phyloP scores from a whole-genome alignment of 345 rosid species.

The Populus alba region DNA sequence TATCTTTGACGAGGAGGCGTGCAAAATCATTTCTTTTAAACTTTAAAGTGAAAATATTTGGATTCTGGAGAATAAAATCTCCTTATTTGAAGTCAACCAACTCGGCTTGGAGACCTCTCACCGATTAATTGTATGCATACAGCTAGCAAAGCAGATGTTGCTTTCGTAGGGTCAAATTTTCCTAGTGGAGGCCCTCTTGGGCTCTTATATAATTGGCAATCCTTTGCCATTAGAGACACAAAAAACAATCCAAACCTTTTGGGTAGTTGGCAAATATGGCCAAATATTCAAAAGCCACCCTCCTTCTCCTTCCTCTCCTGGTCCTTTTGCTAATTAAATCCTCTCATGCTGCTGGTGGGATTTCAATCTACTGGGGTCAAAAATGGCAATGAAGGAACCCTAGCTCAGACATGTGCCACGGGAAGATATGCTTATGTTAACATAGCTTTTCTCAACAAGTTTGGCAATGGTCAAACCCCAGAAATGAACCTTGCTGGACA shows the following conservation, averaged over 20 bases:
- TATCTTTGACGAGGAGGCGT: too few relatives aligned
- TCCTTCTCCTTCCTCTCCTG: slow-evolving; percentile 11
- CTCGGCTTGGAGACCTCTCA: neutral
- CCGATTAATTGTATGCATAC: neutral
- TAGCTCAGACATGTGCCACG: slow-evolving; percentile 26
- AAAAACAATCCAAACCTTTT: neutral
- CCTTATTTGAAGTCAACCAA: neutral
- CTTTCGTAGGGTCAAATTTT: neutral
- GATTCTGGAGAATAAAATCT: neutral
- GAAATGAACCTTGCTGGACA: slow-evolving; percentile 32
- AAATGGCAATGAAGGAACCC: slow-evolving; percentile 37
- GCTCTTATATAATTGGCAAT: neutral
- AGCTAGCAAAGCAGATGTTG: neutral
- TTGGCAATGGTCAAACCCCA: slow-evolving; percentile 29
- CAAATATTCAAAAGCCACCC: neutral
- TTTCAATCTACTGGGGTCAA: slow-evolving; percentile 38
- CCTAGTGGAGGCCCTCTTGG: neutral
- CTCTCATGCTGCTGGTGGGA: slow-evolving; percentile 23
- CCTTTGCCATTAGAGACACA: neutral
- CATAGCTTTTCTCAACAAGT: slow-evolving; percentile 35
- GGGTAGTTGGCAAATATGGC: slow-evolving; percentile 9
- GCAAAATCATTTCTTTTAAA: too few relatives aligned
- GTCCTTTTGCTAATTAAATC: neutral
- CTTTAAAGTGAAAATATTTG: neutral
- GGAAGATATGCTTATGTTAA: slow-evolving; percentile 23